These are phyloP conservation scores for Lolium perenne DNA, from an alignment of 176 grass and related monocot genomes.

Conservation along the genomic window DNA sequence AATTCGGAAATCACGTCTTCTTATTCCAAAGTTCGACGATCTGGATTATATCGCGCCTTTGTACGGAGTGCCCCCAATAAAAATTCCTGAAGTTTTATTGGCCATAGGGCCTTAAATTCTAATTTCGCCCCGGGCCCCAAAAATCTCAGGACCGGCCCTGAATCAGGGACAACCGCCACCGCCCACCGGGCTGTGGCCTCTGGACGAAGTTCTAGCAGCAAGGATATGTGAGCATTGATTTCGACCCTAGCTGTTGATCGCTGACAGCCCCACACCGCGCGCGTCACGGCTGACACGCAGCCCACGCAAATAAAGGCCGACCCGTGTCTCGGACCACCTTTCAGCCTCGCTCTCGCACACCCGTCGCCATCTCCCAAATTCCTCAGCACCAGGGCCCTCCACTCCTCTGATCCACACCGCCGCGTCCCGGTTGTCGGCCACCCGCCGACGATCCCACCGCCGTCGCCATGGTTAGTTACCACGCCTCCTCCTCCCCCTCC, in stretches of 20 bases:
- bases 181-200: not conserved
- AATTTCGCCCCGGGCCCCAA: too few relatives aligned
- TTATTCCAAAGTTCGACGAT: too few relatives aligned
- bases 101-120: too few relatives aligned
- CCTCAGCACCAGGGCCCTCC: not conserved
- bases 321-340: constrained; percentile 13
- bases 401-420: not conserved
- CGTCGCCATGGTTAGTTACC: constrained; percentile 56
- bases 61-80: too few relatives aligned
- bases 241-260: not conserved
- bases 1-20: too few relatives aligned
- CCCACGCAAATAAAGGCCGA: not conserved
- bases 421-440: constrained; percentile 14
- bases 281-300: not conserved
- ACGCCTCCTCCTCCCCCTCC: not conserved
- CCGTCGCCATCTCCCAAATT: constrained; percentile 43
- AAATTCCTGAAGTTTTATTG: too few relatives aligned
- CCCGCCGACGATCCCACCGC: not conserved
- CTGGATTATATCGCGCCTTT: too few relatives aligned
- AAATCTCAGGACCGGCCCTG: too few relatives aligned
- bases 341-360: not conserved
- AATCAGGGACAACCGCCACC: not conserved
- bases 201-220: not conserved
- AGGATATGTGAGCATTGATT: constrained; percentile 5
- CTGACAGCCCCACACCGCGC: not conserved